Percentiles rank a stretch among this genome's conserved stretches.
Conservation (phyloP, 805 yeast genomes). For the Suhomyces emberorum region DNA sequence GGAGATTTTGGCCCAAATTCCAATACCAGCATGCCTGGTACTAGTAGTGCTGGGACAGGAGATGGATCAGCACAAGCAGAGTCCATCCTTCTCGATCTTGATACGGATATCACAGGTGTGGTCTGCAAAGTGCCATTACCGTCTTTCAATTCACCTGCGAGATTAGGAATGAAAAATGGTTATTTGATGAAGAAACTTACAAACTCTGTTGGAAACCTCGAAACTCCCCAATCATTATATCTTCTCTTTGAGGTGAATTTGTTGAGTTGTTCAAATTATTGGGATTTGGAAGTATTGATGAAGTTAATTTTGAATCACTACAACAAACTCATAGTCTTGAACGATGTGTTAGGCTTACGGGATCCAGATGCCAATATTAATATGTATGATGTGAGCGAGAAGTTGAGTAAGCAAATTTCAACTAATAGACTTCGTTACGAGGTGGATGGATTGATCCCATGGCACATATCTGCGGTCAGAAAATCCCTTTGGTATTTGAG, state of each 20-base stretch:
- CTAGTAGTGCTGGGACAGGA: neutral
- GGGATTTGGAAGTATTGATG: conserved; percentile 54
- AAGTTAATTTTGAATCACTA: conserved; percentile 57
- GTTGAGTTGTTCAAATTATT: conserved; percentile 69
- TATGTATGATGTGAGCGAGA: conserved; percentile 3
- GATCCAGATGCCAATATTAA: conserved; percentile 15
- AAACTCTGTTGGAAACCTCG: neutral
- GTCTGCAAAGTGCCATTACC: conserved; percentile 62
- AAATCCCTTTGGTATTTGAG: conserved; percentile 57
- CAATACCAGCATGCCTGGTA: neutral
- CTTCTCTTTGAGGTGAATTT: conserved; percentile 60
- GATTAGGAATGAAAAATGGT: conserved; percentile 70
- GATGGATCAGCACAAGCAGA: conserved; percentile 2
- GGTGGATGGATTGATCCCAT: conserved; percentile 50
- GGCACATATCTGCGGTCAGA: conserved; percentile 70
- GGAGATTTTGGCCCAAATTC: conserved; percentile 14
- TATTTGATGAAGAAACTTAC: conserved; percentile 49
- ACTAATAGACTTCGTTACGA: conserved; percentile 7
- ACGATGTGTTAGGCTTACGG: conserved; percentile 35
- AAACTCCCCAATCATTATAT: conserved; percentile 9
- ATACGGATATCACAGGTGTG: conserved; percentile 53
- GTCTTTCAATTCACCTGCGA: conserved; percentile 63
- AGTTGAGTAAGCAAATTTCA: conserved; percentile 3
- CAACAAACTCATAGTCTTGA: conserved; percentile 50
- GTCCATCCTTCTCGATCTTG: conserved; percentile 42